A percentile compares a stretch with the other conserved stretches of the same genome.
phyloP scores from a whole-genome alignment of 768 basidiomycete genomes.

The Boletus pseudo-olivaceus region DNA sequence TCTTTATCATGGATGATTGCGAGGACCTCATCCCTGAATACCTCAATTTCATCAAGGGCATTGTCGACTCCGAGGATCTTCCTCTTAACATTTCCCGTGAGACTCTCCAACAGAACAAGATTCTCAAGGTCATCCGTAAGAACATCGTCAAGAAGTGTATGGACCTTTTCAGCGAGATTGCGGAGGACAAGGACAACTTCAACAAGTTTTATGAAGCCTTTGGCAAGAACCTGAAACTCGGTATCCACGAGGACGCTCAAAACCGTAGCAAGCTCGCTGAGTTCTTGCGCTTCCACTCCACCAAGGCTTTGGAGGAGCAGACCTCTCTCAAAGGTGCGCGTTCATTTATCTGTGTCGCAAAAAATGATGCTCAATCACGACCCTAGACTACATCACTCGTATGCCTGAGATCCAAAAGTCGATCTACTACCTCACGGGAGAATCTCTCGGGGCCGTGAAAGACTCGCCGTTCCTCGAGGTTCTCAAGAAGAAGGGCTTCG shows the following conservation, averaged over 20 bases:
- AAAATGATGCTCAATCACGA: neutral
- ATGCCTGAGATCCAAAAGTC: slow-evolving; percentile 99
- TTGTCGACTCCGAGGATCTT: slow-evolving; percentile 99
- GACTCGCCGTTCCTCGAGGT: slow-evolving; percentile 99
- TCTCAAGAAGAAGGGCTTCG: slow-evolving; percentile 99
- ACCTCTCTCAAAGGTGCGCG: slow-evolving; percentile 86
- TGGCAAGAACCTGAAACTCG: slow-evolving; percentile 99
- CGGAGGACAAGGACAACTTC: slow-evolving; percentile 99
- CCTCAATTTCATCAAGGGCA: slow-evolving; percentile 99
- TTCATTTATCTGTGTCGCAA: neutral
- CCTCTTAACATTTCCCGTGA: slow-evolving; percentile 99
- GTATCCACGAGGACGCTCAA: slow-evolving; percentile 98
- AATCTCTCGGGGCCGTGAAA: slow-evolving; percentile 84
- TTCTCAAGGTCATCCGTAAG: slow-evolving; percentile 99
- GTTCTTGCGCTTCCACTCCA: slow-evolving; percentile 97
- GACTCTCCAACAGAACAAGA: slow-evolving; percentile 99
- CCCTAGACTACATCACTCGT: slow-evolving; percentile 93
- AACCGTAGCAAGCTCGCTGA: slow-evolving; percentile 99
- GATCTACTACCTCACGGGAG: slow-evolving; percentile 99
- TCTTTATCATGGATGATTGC: slow-evolving; percentile 99
- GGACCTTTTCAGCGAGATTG: slow-evolving; percentile 92
- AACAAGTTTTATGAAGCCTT: slow-evolving; percentile 96
- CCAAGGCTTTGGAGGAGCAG: slow-evolving; percentile 87
- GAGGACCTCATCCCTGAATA: slow-evolving; percentile 99
- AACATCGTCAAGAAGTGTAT: slow-evolving; percentile 98